Evolutionary conservation across 345 rosid species (phyloP), one percentile per base, ranked within the genome.

Genomic region (Corymbia maculata): DNA sequence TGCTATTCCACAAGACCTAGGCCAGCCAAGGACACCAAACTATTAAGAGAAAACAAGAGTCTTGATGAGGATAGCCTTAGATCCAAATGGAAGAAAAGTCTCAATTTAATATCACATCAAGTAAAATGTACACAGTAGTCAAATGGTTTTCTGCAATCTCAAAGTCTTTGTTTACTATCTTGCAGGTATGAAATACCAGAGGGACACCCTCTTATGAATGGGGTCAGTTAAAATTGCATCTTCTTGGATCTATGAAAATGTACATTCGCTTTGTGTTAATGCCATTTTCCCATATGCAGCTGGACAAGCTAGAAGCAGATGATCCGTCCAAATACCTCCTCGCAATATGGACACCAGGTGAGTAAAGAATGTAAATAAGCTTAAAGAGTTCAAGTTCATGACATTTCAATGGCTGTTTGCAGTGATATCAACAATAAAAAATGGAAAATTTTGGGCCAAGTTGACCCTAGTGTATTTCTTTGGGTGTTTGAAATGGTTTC

Each of bases 341-440:
- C 79, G 99, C 99, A 70, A 94, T 97, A 90, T 98, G 99, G 99
- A 94, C 98, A 86, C 99, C 99, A 93, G 99, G 99, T 96, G 88
- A 88, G 89, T 59, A 86, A 87, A 45, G 61, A 85, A 64, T 57
- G 85, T 68, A 45, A 44, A 21, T 47, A 52, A 88, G 53, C 7
- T 88, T 75, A 75, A 75, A 44, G 84, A 75, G 61, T 42, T 8
- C 15, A 4, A 55, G 47, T 85, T 51, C 45, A 9, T 52, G 66
- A 30, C 87, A 52, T 52, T n/a, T 45, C 30, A 28, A 42, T 6
- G 49, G 49, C 49, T 19, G 84, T 75, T 64, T 64, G 75, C 75
- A 64, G 75, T n/a, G 9, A 64, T 64, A n/a, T 64, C 36, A n/a
- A 64, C 75, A 64, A 64, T 64, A 30, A n/a, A 64, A 64, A 64